Base-by-base conservation (phyloP, 768 basidiomycete species). In the Collybia sordida region DNA sequence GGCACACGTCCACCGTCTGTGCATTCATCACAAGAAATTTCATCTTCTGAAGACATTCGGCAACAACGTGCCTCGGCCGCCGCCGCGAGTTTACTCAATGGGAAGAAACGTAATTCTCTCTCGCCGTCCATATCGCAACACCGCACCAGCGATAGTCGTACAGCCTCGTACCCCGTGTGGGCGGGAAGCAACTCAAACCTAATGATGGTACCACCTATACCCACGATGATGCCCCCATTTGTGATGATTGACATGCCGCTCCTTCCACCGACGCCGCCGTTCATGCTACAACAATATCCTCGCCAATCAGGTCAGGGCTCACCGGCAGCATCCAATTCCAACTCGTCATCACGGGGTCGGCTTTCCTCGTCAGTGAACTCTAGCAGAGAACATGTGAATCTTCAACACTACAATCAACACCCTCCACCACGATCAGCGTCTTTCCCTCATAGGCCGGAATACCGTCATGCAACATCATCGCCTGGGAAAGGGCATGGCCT, bases 201-300 rank as follows among this genome's bases (percentile, higher is more conserved):
- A 28, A 72, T 74, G 6, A 67, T 73, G 6, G 63, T 78, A 9
- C 73, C 66, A 2, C 55, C 59, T 19, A 61, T 78, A 49, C 71
- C 72, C 15, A 42, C 65, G 25, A 64, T 70, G 40, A 64, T 80
- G 44, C 73, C 76, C 7, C 69, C 76, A 35, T 75, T 50, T 43
- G 48, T 72, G 49, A 67, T 75, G 47, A 69, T 82, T 66, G 83
- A 88, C 55, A 80, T 81, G 77, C 85, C 87, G 6, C 69, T 90
- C 8, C 73, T 90, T 24, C 88, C 88, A 8, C 88, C 88, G 4
- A 75, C 82, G 1, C 79, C 88, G 19, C 86, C 88, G 11, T 90
- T 89, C 66, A 88, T 88, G 83, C 76, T 86, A 70, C 80, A 81
- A 47, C 76, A 81, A 50, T 81, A 74, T 49, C 74, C 80, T 24